Conservation (phyloP, 495 filamentous ascomycete genomes). For the Amniculicola lignicola region DNA sequence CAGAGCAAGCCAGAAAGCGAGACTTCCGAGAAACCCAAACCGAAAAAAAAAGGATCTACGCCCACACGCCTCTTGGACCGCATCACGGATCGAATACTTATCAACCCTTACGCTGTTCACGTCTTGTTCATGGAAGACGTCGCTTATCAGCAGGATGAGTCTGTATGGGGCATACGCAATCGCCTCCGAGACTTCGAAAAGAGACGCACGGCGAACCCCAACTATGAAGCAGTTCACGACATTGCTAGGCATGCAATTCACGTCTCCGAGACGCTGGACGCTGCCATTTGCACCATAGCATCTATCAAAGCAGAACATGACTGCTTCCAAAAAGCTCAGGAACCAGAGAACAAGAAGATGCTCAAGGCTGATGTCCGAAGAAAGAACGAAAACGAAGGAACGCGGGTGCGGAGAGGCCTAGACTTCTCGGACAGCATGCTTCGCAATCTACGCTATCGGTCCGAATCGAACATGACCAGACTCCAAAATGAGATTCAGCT, state of each 20-base stretch:
- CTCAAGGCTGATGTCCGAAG: no score
- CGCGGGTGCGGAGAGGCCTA: background rate
- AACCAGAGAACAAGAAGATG: background rate
- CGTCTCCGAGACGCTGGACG: conserved; percentile 18
- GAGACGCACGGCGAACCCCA: background rate
- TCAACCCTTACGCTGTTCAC: no score
- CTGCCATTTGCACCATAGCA: background rate
- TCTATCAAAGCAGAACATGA: background rate
- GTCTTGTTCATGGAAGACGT: no score
- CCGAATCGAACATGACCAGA: conserved; percentile 14
- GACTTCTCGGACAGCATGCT: background rate
- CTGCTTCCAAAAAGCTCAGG: background rate
- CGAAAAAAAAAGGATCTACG: no score
- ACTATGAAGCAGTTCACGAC: conserved; percentile 19
- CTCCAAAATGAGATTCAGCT: conserved; percentile 16
- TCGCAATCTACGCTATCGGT: background rate
- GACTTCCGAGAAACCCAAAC: no score
- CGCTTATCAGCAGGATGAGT: no score
- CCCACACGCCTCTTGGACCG: no score
- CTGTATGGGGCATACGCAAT: conserved; percentile 43
- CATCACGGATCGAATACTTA: no score
- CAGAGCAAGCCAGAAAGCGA: no score
- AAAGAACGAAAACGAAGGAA: background rate
- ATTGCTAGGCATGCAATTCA: conserved; percentile 25
- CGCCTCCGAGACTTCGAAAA: conserved; percentile 25